Conservation (phyloP, 169 alveolate genomes). For the Plasmodium ovale region DNA sequence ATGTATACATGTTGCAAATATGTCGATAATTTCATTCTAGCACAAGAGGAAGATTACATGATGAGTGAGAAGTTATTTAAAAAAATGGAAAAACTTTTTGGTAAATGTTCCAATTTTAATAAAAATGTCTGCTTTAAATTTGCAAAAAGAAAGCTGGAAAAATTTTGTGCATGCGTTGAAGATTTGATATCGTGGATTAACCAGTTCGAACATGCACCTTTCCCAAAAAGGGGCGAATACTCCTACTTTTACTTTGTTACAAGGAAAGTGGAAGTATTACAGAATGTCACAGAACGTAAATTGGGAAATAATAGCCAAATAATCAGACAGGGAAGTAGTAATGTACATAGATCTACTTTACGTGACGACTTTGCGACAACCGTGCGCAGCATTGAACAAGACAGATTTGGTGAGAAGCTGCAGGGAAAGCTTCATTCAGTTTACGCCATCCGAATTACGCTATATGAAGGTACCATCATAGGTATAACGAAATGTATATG, state of each 20-base stretch:
- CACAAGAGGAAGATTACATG: constrained; percentile 7
- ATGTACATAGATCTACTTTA: too few relatives aligned
- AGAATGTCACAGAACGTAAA: background rate
- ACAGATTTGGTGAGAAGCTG: background rate
- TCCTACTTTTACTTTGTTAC: constrained; percentile 15
- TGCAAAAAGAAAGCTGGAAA: constrained; percentile 9
- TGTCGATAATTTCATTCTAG: constrained; percentile 37
- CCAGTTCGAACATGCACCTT: background rate
- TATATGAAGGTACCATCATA: constrained; percentile 12
- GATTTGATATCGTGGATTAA: constrained; percentile 36
- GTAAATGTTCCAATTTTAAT: constrained; percentile 6
- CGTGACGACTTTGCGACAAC: background rate
- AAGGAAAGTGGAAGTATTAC: background rate
- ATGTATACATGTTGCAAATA: constrained; percentile 19
- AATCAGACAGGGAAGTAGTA: background rate
- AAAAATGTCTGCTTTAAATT: constrained; percentile 15
- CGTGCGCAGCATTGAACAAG: background rate
- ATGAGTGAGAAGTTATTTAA: constrained; percentile 15
- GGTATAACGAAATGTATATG: constrained; percentile 14
- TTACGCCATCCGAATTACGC: constrained; percentile 6
- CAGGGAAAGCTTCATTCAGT: background rate
- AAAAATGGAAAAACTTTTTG: constrained; percentile 11
- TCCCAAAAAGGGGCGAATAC: background rate
- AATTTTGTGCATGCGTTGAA: constrained; percentile 1
- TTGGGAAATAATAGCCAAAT: background rate